Evolutionary conservation across 208 protist genomes (phyloP).

Genomic region (Jaenimonas drosophilae): DNA sequence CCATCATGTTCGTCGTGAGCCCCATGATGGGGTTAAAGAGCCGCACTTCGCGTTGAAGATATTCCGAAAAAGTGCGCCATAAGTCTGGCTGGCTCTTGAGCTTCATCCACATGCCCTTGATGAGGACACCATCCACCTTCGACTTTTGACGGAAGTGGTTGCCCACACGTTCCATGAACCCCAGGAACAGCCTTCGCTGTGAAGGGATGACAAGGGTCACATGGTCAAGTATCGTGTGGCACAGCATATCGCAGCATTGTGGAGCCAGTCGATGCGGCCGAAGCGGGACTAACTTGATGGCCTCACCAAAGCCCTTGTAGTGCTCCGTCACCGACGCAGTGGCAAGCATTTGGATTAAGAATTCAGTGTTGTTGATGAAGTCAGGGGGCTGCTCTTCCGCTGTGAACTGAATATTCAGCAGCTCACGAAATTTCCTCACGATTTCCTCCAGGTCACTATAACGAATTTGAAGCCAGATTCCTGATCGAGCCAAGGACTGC

Average conservation of each 20-base stretch:
- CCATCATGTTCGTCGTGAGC: too few species aligned
- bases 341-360: constrained; percentile 2
- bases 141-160: constrained; percentile 1
- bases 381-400: neutral
- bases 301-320: constrained; percentile 3
- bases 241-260: neutral
- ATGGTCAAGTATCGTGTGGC: neutral
- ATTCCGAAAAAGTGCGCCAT: too few species aligned
- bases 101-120: too few species aligned
- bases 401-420: neutral
- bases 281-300: constrained; percentile 2
- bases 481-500: neutral
- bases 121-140: too few species aligned
- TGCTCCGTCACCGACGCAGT: neutral
- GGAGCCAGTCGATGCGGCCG: constrained; percentile 1
- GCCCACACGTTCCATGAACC: constrained; percentile 2
- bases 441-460: constrained; percentile 1
- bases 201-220: constrained; percentile 1
- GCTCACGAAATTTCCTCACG: neutral
- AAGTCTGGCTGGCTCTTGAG: too few species aligned
- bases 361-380: neutral
- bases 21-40: too few species aligned
- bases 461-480: constrained; percentile 4
- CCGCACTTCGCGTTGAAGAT: too few species aligned
- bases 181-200: constrained; percentile 1